Percentiles rank a stretch among this genome's conserved stretches.
Conservation (phyloP, 768 basidiomycete species). For the Boletus subparvulus region DNA sequence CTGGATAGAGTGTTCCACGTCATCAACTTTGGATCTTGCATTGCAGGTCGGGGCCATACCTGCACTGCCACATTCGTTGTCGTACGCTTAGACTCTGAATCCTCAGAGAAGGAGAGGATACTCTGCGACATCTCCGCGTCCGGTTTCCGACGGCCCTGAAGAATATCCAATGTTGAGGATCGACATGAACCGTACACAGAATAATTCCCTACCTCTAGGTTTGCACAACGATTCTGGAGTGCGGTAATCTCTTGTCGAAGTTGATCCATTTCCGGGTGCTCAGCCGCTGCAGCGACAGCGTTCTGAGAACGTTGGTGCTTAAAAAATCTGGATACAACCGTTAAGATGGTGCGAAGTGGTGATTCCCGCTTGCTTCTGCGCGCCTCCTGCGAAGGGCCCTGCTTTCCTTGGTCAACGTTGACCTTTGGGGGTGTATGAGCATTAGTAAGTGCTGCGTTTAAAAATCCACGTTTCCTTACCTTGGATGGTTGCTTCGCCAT, state of each 20-base stretch:
- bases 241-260: background rate
- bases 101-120: background rate
- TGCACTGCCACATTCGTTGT: background rate
- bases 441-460: background rate
- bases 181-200: background rate
- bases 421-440: background rate
- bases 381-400: background rate
- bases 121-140: background rate
- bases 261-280: background rate
- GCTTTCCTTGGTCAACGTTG: background rate
- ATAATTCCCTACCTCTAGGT: background rate
- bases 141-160: background rate
- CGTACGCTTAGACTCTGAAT: background rate
- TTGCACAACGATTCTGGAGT: background rate
- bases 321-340: background rate
- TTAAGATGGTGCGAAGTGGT: background rate
- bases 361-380: background rate
- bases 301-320: background rate
- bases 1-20: background rate
- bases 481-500: background rate
- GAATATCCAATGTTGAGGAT: background rate
- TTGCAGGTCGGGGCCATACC: background rate
- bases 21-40: background rate
- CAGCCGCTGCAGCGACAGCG: background rate
- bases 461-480: background rate